These are phyloP conservation scores for Aspergillus caelatus DNA, from an alignment of 2,329 filamentous ascomycete genomes.

Conservation along the genomic window DNA sequence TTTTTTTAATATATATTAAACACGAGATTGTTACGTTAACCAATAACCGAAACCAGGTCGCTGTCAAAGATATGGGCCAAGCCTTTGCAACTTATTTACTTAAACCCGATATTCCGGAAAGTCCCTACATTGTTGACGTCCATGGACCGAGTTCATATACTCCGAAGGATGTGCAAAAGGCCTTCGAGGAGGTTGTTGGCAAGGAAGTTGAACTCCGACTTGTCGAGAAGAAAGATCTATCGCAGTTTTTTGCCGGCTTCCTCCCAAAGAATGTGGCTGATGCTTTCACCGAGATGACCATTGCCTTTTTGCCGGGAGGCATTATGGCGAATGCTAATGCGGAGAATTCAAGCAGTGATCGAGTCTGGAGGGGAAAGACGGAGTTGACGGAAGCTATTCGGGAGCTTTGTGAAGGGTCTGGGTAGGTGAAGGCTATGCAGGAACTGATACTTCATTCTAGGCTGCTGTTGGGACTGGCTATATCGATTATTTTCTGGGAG, in stretches of 20 bases:
- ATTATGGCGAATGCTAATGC: background rate
- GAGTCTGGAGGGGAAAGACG: constrained; percentile 3
- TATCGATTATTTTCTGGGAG: fast-evolving
- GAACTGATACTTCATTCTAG: background rate
- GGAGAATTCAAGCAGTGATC: background rate
- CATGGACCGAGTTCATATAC: constrained; percentile 17
- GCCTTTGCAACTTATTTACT: constrained; percentile 10
- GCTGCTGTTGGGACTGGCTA: background rate
- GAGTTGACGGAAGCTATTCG: constrained; percentile 7
- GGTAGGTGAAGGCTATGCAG: background rate
- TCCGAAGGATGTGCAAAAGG: constrained; percentile 12
- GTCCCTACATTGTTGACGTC: constrained; percentile 17
- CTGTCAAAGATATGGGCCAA: constrained; percentile 16
- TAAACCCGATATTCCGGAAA: background rate
- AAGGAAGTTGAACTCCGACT: constrained; percentile 14
- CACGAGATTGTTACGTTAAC: background rate
- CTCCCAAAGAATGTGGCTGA: constrained; percentile 10
- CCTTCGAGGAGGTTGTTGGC: constrained; percentile 12
- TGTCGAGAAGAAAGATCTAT: constrained; percentile 10
- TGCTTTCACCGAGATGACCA: constrained; percentile 19
- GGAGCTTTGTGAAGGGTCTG: background rate
- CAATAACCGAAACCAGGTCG: background rate
- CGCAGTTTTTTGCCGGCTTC: constrained; percentile 11
- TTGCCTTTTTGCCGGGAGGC: constrained; percentile 17
- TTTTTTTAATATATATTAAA: too few relatives aligned